Evolutionary conservation across 371 early-diverging fungal species (phyloP).

Genomic region (Lichtheimia hyalospora): DNA sequence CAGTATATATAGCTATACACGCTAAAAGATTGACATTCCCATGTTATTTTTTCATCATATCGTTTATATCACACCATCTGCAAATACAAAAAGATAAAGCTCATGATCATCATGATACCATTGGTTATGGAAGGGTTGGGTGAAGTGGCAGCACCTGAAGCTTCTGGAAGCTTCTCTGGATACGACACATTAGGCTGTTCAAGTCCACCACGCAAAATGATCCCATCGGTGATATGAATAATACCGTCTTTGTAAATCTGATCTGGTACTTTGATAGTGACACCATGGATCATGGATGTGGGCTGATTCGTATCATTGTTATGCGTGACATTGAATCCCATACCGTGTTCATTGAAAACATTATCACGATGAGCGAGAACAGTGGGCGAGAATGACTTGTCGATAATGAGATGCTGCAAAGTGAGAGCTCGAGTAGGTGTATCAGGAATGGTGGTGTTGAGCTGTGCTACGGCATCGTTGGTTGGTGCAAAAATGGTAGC

Average conservation of each 20-base stretch:
- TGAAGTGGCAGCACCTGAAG: not conserved
- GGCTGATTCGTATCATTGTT: not conserved
- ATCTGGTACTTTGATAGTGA: conserved; percentile 1
- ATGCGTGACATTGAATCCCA: conserved; percentile 4
- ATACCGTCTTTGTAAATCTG: conserved; percentile 8
- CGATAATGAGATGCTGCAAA: conserved; percentile 2
- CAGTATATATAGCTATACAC: no score
- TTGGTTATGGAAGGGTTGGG: not conserved
- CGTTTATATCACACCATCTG: no score
- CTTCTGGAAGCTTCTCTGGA: conserved; percentile 25
- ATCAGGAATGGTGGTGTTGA: not conserved
- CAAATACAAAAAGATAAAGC: no score
- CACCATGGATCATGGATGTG: not conserved
- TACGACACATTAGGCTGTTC: conserved; percentile 42
- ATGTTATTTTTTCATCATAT: no score
- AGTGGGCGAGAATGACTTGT: not conserved
- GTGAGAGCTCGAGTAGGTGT: not conserved
- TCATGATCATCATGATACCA: not conserved
- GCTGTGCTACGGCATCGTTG: conserved; percentile 5
- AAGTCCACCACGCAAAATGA: conserved; percentile 30
- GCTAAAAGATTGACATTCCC: no score
- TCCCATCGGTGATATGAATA: conserved; percentile 8
- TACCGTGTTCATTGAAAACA: conserved; percentile 3
- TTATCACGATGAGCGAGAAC: not conserved
- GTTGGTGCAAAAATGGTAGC: conserved; percentile 14